A percentile compares a stretch with the other conserved stretches of the same genome.
phyloP scores from a whole-genome alignment of 2,329 filamentous ascomycete species.

The Fusarium sp. region DNA sequence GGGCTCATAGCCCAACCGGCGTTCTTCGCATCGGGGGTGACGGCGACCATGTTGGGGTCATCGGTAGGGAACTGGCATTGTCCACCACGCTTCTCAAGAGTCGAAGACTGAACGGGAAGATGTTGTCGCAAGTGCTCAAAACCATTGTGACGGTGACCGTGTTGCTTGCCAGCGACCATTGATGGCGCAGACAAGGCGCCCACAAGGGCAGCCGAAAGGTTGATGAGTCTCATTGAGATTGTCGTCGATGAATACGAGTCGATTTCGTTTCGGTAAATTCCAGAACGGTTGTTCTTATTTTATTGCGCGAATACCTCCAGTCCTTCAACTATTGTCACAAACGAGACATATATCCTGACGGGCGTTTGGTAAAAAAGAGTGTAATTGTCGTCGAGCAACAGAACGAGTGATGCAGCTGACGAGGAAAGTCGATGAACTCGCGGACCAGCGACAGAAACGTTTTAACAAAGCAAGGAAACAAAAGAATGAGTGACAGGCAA shows the following conservation, averaged over 20 bases:
- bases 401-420: constrained; percentile 41
- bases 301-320: constrained; percentile 28
- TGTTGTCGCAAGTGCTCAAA: constrained; percentile 52
- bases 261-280: constrained; percentile 21
- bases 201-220: constrained; percentile 60
- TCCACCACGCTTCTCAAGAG: constrained; percentile 62
- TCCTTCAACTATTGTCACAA: constrained; percentile 33
- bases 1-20: constrained; percentile 84
- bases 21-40: constrained; percentile 73
- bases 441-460: constrained; percentile 38
- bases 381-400: constrained; percentile 39
- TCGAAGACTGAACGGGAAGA: constrained; percentile 33
- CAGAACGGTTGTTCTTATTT: constrained; percentile 36
- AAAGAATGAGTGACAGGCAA: constrained; percentile 29
- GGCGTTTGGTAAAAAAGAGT: constrained; percentile 32
- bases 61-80: constrained; percentile 71
- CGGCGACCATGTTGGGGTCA: constrained; percentile 71
- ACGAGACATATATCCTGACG: constrained; percentile 26
- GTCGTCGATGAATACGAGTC: constrained; percentile 35
- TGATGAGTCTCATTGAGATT: constrained; percentile 63
- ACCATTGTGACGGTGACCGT: constrained; percentile 47
- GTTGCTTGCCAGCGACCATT: constrained; percentile 47
- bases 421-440: constrained; percentile 20
- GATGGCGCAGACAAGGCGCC: constrained; percentile 58
- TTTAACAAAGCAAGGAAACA: constrained; percentile 37